Evolutionary conservation across 345 rosid genomes (phyloP).

Genomic region (Pseudoturritis turrita): DNA sequence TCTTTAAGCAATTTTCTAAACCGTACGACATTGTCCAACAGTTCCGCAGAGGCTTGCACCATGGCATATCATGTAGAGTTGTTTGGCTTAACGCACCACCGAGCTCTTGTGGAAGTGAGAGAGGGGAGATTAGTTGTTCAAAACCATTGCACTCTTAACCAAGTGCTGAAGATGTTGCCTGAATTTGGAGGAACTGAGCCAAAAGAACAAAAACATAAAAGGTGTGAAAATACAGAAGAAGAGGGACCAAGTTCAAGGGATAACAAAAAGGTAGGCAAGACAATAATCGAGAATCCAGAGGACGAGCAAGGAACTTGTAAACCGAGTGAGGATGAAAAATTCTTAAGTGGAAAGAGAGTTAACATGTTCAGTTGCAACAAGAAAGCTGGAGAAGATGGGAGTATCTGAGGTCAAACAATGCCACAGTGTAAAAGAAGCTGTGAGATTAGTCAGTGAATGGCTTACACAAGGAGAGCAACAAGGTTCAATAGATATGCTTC

Average conservation of each 20-base stretch:
- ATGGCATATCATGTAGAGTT: slow-evolving; percentile 37
- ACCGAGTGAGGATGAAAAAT: background rate
- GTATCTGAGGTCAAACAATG: slow-evolving; percentile 43
- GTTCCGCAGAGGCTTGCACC: slow-evolving; percentile 40
- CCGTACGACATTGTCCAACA: slow-evolving; percentile 35
- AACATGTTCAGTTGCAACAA: slow-evolving; percentile 18
- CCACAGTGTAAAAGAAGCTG: slow-evolving; percentile 53
- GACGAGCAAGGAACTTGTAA: slow-evolving; percentile 8
- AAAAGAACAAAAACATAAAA: slow-evolving; percentile 7
- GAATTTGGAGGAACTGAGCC: slow-evolving; percentile 44
- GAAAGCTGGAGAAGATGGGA: slow-evolving; percentile 40
- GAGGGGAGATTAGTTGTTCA: slow-evolving; percentile 28
- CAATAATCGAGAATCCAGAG: too few relatives aligned
- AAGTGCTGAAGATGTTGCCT: slow-evolving; percentile 49
- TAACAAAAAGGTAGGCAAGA: too few relatives aligned
- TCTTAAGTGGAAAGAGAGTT: slow-evolving; percentile 53
- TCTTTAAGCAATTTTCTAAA: slow-evolving; percentile 28
- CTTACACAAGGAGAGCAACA: slow-evolving; percentile 14
- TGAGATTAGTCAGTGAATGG: slow-evolving; percentile 33
- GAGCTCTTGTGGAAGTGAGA: background rate
- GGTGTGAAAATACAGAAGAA: slow-evolving; percentile 26
- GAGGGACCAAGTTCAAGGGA: slow-evolving; percentile 26
- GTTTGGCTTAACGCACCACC: slow-evolving; percentile 70
- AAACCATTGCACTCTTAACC: slow-evolving; percentile 60
- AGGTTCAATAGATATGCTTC: slow-evolving; percentile 26